Conservation (phyloP, 768 basidiomycete genomes). For the Serendipita indica region DNA sequence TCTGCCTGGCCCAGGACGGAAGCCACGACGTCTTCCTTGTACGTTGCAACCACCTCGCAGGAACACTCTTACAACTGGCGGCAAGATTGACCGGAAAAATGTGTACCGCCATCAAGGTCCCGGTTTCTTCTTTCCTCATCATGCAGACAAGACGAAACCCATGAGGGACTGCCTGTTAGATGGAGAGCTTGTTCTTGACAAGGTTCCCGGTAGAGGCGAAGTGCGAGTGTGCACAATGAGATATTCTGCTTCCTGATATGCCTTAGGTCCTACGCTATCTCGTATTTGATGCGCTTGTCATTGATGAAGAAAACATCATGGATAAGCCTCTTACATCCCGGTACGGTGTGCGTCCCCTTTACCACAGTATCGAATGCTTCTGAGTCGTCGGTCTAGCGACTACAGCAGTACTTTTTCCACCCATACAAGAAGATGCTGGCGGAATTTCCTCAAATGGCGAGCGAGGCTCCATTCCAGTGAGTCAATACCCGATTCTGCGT, state of each 20-base stretch:
- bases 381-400: conserved; percentile 39
- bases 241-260: conserved; percentile 8
- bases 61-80: neutral
- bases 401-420: conserved; percentile 67
- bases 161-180: conserved; percentile 75
- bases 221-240: conserved; percentile 29
- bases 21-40: conserved; percentile 67
- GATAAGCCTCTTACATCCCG: conserved; percentile 63
- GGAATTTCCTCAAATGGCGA: conserved; percentile 52
- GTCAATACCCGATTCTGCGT: conserved; percentile 20
- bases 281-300: conserved; percentile 86
- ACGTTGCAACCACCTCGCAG: conserved; percentile 20
- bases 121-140: conserved; percentile 83
- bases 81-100: conserved; percentile 90
- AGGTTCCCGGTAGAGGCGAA: conserved; percentile 56
- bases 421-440: conserved; percentile 59
- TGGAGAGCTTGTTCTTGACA: conserved; percentile 86
- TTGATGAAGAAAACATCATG: conserved; percentile 81
- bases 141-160: conserved; percentile 50
- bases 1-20: conserved; percentile 40
- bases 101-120: conserved; percentile 50
- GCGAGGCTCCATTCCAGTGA: conserved; percentile 68
- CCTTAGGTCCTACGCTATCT: conserved; percentile 42
- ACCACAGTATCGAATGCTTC: neutral
- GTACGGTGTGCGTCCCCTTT: conserved; percentile 54